These are phyloP conservation scores for Pichiaceae sp. DNA, from an alignment of 1,139 yeast genomes.

Conservation along the genomic window DNA sequence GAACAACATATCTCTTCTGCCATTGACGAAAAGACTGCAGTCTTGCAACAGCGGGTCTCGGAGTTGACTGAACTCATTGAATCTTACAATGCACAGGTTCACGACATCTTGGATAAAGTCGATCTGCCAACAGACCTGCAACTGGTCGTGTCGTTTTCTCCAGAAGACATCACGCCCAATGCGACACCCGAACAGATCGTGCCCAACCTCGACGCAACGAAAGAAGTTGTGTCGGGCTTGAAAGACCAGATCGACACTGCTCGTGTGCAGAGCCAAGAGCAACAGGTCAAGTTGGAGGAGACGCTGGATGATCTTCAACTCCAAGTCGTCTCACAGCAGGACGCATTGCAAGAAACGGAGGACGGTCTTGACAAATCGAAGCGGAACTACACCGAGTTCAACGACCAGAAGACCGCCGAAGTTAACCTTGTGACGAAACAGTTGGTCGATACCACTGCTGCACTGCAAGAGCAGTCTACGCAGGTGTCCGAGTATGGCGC, in stretches of 20 bases:
- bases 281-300: conserved; percentile 51
- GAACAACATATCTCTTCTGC: conserved; percentile 29
- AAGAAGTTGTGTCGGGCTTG: conserved; percentile 30
- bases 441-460: conserved; percentile 30
- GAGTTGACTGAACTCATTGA: conserved; percentile 7
- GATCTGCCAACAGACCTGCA: conserved; percentile 11
- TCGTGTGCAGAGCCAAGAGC: conserved; percentile 51
- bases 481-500: conserved; percentile 46
- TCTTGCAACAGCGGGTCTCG: conserved; percentile 26
- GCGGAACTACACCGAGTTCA: conserved; percentile 25
- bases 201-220: conserved; percentile 19
- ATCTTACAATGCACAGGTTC: conserved; percentile 19
- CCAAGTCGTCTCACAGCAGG: conserved; percentile 46
- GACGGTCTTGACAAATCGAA: conserved; percentile 31
- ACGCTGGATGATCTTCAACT: conserved; percentile 49
- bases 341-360: conserved; percentile 51
- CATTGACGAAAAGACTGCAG: conserved; percentile 38
- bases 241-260: conserved; percentile 40
- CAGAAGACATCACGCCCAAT: conserved; percentile 15
- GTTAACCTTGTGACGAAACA: conserved; percentile 23
- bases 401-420: conserved; percentile 51
- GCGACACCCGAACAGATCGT: conserved; percentile 30
- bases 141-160: conserved; percentile 14
- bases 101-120: conserved; percentile 14
- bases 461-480: conserved; percentile 44